A percentile compares a stretch with the other conserved stretches of the same genome.
Evolutionary conservation across 1,139 yeast genomes (phyloP).

Genomic region (Diutina scorzettiae): DNA sequence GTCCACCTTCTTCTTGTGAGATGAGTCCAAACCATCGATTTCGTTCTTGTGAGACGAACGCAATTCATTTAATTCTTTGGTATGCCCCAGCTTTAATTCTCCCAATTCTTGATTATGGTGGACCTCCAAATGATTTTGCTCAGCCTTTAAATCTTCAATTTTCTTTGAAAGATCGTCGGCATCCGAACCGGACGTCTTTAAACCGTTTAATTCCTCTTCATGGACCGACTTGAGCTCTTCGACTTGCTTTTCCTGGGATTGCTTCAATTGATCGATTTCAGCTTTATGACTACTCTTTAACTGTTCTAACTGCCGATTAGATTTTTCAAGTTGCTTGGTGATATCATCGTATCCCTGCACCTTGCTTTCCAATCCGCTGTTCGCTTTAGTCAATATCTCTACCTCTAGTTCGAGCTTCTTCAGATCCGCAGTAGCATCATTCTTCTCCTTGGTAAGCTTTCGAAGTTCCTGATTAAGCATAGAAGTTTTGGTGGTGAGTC

Average conservation of each 20-base stretch:
- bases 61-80: background rate
- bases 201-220: background rate
- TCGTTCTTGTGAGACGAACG: too few relatives aligned
- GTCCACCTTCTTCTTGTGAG: too few relatives aligned
- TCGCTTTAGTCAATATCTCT: constrained; percentile 7
- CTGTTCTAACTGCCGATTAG: too few relatives aligned
- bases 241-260: background rate
- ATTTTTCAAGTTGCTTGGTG: background rate
- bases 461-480: constrained; percentile 42
- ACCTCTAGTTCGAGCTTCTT: constrained; percentile 10
- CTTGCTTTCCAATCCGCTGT: constrained; percentile 10
- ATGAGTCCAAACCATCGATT: too few relatives aligned
- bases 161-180: too few relatives aligned
- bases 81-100: background rate
- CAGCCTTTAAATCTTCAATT: too few relatives aligned
- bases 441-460: constrained; percentile 12
- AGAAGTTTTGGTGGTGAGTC: constrained; percentile 48
- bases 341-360: too few relatives aligned
- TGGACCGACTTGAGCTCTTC: background rate
- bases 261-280: background rate
- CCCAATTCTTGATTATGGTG: too few relatives aligned
- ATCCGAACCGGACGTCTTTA: background rate
- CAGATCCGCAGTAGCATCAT: constrained; percentile 11
- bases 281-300: background rate
- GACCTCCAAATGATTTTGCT: too few relatives aligned